Conservation (phyloP, 108 stramenopile genomes). For the Nitzschia sp. region DNA sequence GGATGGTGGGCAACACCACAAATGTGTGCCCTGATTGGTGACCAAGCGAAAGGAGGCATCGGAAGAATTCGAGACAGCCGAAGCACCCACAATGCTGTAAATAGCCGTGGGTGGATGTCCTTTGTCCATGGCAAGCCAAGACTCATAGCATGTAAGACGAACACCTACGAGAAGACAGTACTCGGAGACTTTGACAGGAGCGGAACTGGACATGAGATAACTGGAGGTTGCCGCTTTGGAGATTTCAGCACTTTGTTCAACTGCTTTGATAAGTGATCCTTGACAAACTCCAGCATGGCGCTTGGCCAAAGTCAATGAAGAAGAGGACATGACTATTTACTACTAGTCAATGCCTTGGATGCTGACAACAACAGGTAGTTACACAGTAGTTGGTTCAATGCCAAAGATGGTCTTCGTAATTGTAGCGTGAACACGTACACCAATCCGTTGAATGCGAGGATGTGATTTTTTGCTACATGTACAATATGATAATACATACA, state of each 20-base stretch:
- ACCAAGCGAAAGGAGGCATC: conserved; percentile 58
- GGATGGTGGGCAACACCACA: conserved; percentile 63
- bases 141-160: conserved; percentile 68
- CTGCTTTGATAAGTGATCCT: conserved; percentile 35
- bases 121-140: conserved; percentile 48
- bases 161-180: conserved; percentile 74
- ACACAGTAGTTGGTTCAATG: too few species aligned
- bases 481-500: too few species aligned
- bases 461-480: too few species aligned
- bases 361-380: too few species aligned
- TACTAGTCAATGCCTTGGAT: too few species aligned
- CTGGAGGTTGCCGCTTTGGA: conserved; percentile 1
- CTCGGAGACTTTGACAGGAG: conserved; percentile 28
- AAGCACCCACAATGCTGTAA: conserved; percentile 75
- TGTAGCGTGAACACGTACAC: too few species aligned
- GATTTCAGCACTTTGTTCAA: conserved; percentile 9
- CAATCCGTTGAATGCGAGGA: too few species aligned
- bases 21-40: conserved; percentile 75
- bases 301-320: conserved; percentile 34
- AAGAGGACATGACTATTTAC: conserved; percentile 14
- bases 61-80: conserved; percentile 28
- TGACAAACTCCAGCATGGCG: conserved; percentile 44
- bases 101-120: conserved; percentile 62
- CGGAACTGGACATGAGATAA: conserved; percentile 8
- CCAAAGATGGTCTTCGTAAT: too few species aligned